Evolutionary conservation across 2,329 filamentous ascomycete species (phyloP).

Genomic region (Furcasterigmium furcatum): DNA sequence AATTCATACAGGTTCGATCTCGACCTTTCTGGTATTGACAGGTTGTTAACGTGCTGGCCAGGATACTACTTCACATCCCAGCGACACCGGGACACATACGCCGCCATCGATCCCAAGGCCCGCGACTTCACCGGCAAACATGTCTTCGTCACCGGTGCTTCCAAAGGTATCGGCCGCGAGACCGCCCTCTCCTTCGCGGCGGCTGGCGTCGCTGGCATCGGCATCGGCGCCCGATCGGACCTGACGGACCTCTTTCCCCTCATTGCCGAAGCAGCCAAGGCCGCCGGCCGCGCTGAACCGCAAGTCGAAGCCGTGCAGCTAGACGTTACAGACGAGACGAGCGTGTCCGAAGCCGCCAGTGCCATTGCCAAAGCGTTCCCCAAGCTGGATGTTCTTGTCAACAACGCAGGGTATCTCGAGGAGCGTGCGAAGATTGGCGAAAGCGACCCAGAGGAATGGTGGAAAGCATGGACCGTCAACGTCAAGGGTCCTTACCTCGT

Average conservation of each 20-base stretch:
- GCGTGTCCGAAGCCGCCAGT: conserved; percentile 24
- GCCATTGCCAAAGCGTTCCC: conserved; percentile 18
- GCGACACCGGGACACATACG: conserved; percentile 47
- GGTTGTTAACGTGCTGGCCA: too few species aligned
- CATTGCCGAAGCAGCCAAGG: conserved; percentile 28
- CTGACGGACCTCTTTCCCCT: conserved; percentile 29
- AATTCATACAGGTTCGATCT: too few species aligned
- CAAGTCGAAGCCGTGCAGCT: conserved; percentile 36
- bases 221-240: conserved; percentile 48
- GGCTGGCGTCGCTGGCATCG: conserved; percentile 49
- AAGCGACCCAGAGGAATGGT: conserved; percentile 39
- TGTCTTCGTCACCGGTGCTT: conserved; percentile 52
- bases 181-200: conserved; percentile 53
- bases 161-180: conserved; percentile 49
- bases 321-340: conserved; percentile 29
- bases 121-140: conserved; percentile 32
- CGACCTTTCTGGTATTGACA: too few species aligned
- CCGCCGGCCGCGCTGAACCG: conserved; percentile 26
- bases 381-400: conserved; percentile 36
- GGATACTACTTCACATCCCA: background rate
- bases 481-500: conserved; percentile 43
- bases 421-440: conserved; percentile 21
- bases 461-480: conserved; percentile 45
- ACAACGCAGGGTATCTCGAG: conserved; percentile 40
- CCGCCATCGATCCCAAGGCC: conserved; percentile 37